These are phyloP conservation scores for Adenanthera pavonina DNA, from an alignment of 306 rosid genomes.

Conservation along the genomic window DNA sequence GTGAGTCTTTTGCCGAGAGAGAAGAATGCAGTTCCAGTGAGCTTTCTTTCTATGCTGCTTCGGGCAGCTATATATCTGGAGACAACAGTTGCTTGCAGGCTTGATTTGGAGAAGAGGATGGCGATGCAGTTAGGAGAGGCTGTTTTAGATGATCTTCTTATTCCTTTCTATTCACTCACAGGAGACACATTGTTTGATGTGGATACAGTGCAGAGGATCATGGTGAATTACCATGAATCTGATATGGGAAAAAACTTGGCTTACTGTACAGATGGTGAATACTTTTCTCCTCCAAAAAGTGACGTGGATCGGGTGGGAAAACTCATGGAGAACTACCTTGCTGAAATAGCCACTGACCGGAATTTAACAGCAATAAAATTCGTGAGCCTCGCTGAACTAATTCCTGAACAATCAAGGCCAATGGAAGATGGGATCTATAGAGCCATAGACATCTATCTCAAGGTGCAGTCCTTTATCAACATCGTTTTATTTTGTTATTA, in stretches of 20 bases:
- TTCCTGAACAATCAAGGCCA: slow-evolving; percentile 85
- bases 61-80: slow-evolving; percentile 78
- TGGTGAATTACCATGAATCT: slow-evolving; percentile 67
- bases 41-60: slow-evolving; percentile 93
- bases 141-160: slow-evolving; percentile 87
- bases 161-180: slow-evolving; percentile 81
- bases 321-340: slow-evolving; percentile 83
- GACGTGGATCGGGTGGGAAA: slow-evolving; percentile 73
- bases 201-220: slow-evolving; percentile 78
- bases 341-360: slow-evolving; percentile 83
- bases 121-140: slow-evolving; percentile 76
- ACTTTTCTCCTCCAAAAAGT: slow-evolving; percentile 58
- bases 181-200: slow-evolving; percentile 89
- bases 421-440: slow-evolving; percentile 93
- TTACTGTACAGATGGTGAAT: slow-evolving; percentile 53
- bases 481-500: background rate
- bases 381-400: slow-evolving; percentile 70
- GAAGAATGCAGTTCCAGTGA: slow-evolving; percentile 75
- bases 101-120: slow-evolving; percentile 92
- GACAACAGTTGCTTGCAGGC: slow-evolving; percentile 94
- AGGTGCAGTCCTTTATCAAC: slow-evolving; percentile 56
- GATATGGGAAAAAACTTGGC: slow-evolving; percentile 48
- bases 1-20: slow-evolving; percentile 93
- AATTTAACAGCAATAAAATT: slow-evolving; percentile 74
- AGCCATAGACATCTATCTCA: slow-evolving; percentile 87